These are phyloP conservation scores for Solanum aculeatissimum DNA, from an alignment of 305 asterid genomes.

Conservation along the genomic window DNA sequence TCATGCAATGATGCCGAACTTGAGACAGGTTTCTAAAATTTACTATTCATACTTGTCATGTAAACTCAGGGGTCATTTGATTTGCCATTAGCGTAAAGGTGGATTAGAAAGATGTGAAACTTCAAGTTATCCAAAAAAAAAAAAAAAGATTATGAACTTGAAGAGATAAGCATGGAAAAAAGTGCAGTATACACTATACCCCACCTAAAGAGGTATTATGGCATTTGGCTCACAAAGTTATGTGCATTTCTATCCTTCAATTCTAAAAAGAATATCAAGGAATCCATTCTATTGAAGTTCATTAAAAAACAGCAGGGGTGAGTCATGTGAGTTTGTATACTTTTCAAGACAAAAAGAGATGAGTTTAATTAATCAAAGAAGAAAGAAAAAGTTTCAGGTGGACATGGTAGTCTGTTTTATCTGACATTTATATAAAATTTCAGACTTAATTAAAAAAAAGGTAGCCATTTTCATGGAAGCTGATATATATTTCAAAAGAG, in stretches of 20 bases:
- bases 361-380: neutral
- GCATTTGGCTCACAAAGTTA: neutral
- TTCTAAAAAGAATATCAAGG: neutral
- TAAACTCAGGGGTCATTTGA: neutral
- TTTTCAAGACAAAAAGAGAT: neutral
- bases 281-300: neutral
- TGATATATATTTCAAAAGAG: neutral
- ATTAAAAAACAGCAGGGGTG: neutral
- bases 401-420: neutral
- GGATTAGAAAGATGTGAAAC: neutral
- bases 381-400: neutral
- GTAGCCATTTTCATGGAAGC: neutral
- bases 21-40: constrained; percentile 56
- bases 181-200: neutral
- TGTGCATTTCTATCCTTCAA: neutral
- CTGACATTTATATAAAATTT: neutral
- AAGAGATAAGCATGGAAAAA: neutral
- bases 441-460: neutral
- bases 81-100: neutral
- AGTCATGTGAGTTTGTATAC: neutral
- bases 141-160: neutral
- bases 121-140: neutral
- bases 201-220: neutral
- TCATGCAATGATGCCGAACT: constrained; percentile 69
- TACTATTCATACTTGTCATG: neutral